Percentiles rank a stretch among this genome's conserved stretches.
These are phyloP conservation scores for Rhazya stricta DNA, from an alignment of 257 asterid species.

Conservation along the genomic window DNA sequence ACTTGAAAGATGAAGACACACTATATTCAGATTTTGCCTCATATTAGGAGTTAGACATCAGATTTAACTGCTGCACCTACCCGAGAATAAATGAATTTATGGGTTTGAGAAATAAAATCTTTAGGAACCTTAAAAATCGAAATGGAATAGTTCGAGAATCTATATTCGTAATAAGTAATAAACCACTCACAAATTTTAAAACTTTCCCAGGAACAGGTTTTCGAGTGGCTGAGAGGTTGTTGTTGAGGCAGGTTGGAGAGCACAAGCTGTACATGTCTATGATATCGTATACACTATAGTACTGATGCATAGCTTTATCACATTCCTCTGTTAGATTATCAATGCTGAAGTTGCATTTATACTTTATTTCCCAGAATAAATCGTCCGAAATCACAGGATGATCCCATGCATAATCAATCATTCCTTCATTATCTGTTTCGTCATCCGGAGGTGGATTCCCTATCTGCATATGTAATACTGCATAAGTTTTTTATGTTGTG, in stretches of 20 bases:
- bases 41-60: no score
- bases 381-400: conserved; percentile 81
- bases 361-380: conserved; percentile 39
- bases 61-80: no score
- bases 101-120: no score
- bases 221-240: conserved; percentile 11
- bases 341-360: conserved; percentile 50
- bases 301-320: conserved; percentile 27
- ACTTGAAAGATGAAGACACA: no score
- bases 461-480: conserved; percentile 41
- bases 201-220: conserved; percentile 10
- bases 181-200: conserved; percentile 31
- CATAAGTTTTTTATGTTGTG: no score
- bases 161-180: no score
- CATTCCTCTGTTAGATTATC: conserved; percentile 28
- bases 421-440: conserved; percentile 62
- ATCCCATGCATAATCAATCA: conserved; percentile 82
- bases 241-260: conserved; percentile 42
- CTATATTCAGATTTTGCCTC: no score
- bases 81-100: no score
- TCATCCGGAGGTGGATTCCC: conserved; percentile 77
- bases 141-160: no score
- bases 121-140: no score
- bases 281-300: conserved; percentile 49
- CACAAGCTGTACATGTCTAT: conserved; percentile 84